A percentile compares a stretch with the other conserved stretches of the same genome.
phyloP scores from a whole-genome alignment of 225 moss, liverwort and hornwort genomes.

The Physcomitrellopsis africana region DNA sequence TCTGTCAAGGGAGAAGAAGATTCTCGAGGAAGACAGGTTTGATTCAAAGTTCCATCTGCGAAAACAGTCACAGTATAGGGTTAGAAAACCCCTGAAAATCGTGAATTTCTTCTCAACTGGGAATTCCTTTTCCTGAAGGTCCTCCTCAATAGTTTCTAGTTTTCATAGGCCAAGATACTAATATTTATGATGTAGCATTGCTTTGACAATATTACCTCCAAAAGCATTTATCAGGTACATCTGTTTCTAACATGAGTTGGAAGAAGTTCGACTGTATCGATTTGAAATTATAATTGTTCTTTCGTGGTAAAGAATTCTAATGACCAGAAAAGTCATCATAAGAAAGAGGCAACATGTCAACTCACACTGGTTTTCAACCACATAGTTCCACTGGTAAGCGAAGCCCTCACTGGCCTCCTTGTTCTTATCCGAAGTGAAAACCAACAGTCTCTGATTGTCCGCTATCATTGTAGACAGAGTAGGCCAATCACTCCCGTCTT shows the following conservation, averaged over 20 bases:
- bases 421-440: conserved; percentile 48
- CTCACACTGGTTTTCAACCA: conserved; percentile 67
- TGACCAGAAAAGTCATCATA: neutral
- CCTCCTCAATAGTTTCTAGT: too few relatives aligned
- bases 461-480: conserved; percentile 70
- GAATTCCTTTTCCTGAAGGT: too few relatives aligned
- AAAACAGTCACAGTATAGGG: neutral
- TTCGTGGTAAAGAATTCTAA: neutral
- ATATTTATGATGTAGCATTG: too few relatives aligned
- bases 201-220: neutral
- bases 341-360: conserved; percentile 8
- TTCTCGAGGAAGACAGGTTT: conserved; percentile 60
- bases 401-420: conserved; percentile 55
- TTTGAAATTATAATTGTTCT: neutral
- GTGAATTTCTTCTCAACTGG: too few relatives aligned
- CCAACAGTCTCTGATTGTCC: conserved; percentile 58
- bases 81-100: conserved; percentile 1
- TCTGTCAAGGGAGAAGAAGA: conserved; percentile 66
- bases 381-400: conserved; percentile 62
- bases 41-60: conserved; percentile 64
- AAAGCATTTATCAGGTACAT: neutral
- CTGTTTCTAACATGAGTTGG: neutral
- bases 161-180: too few relatives aligned
- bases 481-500: conserved; percentile 81
- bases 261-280: conserved; percentile 5